Base-by-base conservation (phyloP, 495 filamentous ascomycete genomes). In the Neurospora tetrasperma region DNA sequence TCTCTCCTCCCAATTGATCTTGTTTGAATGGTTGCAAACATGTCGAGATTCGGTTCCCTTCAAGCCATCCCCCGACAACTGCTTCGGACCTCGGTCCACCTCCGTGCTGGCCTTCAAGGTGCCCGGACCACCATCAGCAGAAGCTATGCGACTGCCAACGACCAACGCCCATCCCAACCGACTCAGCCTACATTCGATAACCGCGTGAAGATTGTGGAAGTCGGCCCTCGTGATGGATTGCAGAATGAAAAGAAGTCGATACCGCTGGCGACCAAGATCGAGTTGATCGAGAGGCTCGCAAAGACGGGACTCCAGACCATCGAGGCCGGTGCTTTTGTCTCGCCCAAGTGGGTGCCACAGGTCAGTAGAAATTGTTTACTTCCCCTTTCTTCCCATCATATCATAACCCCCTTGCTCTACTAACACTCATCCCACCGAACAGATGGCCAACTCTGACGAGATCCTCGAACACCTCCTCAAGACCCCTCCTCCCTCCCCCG, bases 281-380 rank as follows among this genome's bases (percentile, higher is more conserved):
- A 97, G 74, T 82, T 98, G 71, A 91, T 98, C 69, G 84, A 90
- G 75, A 86, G 88, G 72, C 84, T 99, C 54, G 92, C 94, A n/a
- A 88, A 88, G 76, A 96, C 95, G 0, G 96, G 96, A 1, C 84
- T 99, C 27, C 87, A 86, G 5, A 92, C 91, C 62, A 97, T 99
- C 74, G 96, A 99, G 81, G 96, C 96, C 31, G 96, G 96, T 3
- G 94, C 93, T 4, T 99, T 99, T 80, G 95, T 98, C 9, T 88
- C 92, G 70, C 94, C 94, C 9, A 98, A 97, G 92, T 98, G 96
- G 96, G 94, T 98, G 27, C 96, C 96, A 39, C 96, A 97, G 88
- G 94, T 96, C 80, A 71, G 82, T 75, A 42, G 23, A 73, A 18
- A 48, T 38, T 54, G 59, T n/a, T 68, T 69, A 68, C 43, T 41